Evolutionary conservation across 2,329 filamentous ascomycete genomes (phyloP), one percentile per base, ranked within the genome.

Genomic region (Aspergillus sp.): DNA sequence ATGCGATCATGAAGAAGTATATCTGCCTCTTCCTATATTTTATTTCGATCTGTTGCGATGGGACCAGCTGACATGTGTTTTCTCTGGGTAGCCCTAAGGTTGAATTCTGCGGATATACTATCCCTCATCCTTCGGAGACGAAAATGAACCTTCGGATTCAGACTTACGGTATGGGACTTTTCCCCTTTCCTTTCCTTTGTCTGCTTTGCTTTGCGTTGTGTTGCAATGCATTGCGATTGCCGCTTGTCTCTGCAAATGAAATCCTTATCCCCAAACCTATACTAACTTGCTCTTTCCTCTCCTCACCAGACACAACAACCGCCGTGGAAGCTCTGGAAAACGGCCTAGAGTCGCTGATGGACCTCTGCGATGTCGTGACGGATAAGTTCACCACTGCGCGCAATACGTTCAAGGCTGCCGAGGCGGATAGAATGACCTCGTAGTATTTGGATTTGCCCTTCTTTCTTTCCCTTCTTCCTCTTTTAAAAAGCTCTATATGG

Each of bases 61-160:
- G 9, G 26, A 24, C 57, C 46, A 22, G 59, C 18, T 51, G 24
- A 65, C 58, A 36, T 51, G 16, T 6, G 5, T n/a, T 52, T 47
- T 11, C 55, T 36, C 32, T 16, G 11, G 12, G 55, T 65, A 98
- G 94, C 76, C 94, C 95, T 31, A 87, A 95, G 64, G 95, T 99
- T 61, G 95, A 99, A 76, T 97, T 99, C 79, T 98, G 95, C 78
- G 95, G 94, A 62, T 99, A 99, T 77, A 91, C 94, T 7, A 98
- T 99, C 62, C 95, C 95, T 31, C 95, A 99, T 78, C 95, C 95
- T 54, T 96, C 93, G 45, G 95, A 99, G 78, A 82, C 88, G 46
- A 95, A 96, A 79, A 96, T 99, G 94, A 96, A 98, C 73, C 82
- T 99, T 63, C 87, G 95, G 70, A 98, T 99, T 63, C 95, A 99